Evolutionary conservation across 371 early-diverging fungal genomes (phyloP).

Genomic region (Mucor circinelloides): DNA sequence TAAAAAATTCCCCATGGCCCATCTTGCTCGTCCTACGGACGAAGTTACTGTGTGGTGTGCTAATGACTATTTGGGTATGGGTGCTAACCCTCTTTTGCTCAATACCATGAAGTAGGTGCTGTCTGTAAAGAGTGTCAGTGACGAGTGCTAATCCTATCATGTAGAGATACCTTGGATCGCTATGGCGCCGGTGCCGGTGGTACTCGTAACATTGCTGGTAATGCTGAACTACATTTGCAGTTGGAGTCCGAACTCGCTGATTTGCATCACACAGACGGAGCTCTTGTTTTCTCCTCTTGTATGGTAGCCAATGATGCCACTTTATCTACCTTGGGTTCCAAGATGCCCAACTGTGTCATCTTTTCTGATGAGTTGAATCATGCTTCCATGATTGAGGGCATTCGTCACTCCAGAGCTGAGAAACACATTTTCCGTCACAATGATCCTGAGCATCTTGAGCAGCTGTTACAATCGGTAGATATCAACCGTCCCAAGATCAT

Average conservation of each 20-base stretch:
- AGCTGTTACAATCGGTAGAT: slow-evolving; percentile 77
- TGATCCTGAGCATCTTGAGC: slow-evolving; percentile 90
- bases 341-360: slow-evolving; percentile 92
- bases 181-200: slow-evolving; percentile 99
- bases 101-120: slow-evolving; percentile 84
- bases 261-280: slow-evolving; percentile 91
- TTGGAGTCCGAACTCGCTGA: slow-evolving; percentile 91
- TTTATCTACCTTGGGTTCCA: slow-evolving; percentile 87
- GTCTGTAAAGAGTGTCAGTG: neutral
- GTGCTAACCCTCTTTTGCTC: slow-evolving; percentile 82
- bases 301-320: slow-evolving; percentile 99
- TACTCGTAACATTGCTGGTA: slow-evolving; percentile 99
- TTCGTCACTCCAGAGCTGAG: slow-evolving; percentile 87
- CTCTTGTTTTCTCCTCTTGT: slow-evolving; percentile 97
- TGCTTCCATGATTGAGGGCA: slow-evolving; percentile 99
- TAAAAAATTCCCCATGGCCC: slow-evolving; percentile 88
- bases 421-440: slow-evolving; percentile 97
- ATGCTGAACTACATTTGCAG: slow-evolving; percentile 92
- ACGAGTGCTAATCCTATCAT: neutral
- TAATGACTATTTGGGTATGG: slow-evolving; percentile 98
- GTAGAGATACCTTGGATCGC: slow-evolving; percentile 79
- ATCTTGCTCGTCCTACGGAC: slow-evolving; percentile 83
- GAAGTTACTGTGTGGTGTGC: slow-evolving; percentile 98
- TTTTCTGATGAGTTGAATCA: slow-evolving; percentile 96
- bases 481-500: slow-evolving; percentile 91